These are phyloP conservation scores for Diaporthe aspalathi DNA, from an alignment of 2,329 filamentous ascomycete genomes.

Conservation along the genomic window DNA sequence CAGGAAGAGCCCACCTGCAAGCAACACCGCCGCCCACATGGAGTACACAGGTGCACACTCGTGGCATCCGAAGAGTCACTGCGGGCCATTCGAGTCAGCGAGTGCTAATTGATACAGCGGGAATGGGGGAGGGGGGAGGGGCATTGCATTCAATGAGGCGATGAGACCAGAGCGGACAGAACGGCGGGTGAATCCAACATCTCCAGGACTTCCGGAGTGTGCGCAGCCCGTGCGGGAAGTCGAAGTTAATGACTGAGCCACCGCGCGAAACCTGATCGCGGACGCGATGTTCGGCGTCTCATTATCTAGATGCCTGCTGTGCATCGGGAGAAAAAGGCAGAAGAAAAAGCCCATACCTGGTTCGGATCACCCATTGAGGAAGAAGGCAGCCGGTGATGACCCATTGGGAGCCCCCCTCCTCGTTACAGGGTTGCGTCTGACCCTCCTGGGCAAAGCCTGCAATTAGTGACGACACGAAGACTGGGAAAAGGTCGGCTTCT, in stretches of 20 bases:
- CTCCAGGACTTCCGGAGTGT: too few relatives aligned
- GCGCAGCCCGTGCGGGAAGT: background rate
- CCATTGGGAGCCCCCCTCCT: background rate
- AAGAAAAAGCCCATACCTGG: background rate
- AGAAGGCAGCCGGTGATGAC: background rate
- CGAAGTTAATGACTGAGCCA: background rate
- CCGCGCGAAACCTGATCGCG: background rate
- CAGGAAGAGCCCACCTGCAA: background rate
- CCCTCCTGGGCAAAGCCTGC: background rate
- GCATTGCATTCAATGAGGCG: background rate
- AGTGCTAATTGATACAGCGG: background rate
- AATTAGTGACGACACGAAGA: background rate
- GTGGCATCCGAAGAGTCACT: background rate
- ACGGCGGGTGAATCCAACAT: background rate
- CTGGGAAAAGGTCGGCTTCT: background rate
- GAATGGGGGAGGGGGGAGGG: too few relatives aligned
- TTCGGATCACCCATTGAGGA: background rate
- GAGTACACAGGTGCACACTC: background rate
- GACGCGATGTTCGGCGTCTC: background rate
- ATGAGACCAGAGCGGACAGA: background rate
- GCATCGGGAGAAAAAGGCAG: background rate
- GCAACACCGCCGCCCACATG: background rate
- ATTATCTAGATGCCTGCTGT: background rate
- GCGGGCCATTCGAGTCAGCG: slow-evolving; percentile 7
- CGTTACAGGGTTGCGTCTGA: background rate